Evolutionary conservation across 2,329 filamentous ascomycete genomes (phyloP).

Genomic region (Penicillium crustosum): DNA sequence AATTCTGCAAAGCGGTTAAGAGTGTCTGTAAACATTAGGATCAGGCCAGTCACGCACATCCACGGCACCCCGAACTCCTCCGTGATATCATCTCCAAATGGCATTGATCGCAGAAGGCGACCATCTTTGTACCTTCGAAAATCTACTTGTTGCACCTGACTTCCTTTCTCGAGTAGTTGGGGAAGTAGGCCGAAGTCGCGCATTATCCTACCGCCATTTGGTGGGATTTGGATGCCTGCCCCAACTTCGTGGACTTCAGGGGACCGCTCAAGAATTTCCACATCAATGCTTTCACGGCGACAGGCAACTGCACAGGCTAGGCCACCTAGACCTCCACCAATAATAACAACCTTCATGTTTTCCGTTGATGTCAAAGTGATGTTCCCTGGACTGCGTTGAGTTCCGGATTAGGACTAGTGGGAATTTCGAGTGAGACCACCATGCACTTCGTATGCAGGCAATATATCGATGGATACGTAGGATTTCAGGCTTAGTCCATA

Average conservation of each 20-base stretch:
- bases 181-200: constrained; percentile 17
- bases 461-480: not conserved
- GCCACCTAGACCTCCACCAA: constrained; percentile 25
- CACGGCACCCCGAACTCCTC: constrained; percentile 26
- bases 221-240: constrained; percentile 32
- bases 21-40: not conserved
- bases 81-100: constrained; percentile 21
- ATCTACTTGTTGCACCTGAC: constrained; percentile 14
- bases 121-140: constrained; percentile 25
- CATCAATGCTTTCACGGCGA: constrained; percentile 18
- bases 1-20: constrained; percentile 13
- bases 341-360: constrained; percentile 64
- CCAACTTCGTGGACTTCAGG: constrained; percentile 22
- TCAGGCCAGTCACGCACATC: constrained; percentile 18
- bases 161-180: constrained; percentile 11
- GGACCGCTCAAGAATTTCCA: constrained; percentile 25
- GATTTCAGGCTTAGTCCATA: not conserved
- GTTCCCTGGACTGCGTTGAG: not conserved
- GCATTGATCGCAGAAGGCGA: constrained; percentile 19
- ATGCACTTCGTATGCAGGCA: not conserved
- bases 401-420: not conserved
- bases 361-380: not conserved
- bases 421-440: not conserved
- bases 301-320: constrained; percentile 29
- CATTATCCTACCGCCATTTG: constrained; percentile 26